Evolutionary conservation across 108 stramenopile species (phyloP), one percentile per base, ranked within the genome.

Genomic region (Phaeodactylum tricornutum): DNA sequence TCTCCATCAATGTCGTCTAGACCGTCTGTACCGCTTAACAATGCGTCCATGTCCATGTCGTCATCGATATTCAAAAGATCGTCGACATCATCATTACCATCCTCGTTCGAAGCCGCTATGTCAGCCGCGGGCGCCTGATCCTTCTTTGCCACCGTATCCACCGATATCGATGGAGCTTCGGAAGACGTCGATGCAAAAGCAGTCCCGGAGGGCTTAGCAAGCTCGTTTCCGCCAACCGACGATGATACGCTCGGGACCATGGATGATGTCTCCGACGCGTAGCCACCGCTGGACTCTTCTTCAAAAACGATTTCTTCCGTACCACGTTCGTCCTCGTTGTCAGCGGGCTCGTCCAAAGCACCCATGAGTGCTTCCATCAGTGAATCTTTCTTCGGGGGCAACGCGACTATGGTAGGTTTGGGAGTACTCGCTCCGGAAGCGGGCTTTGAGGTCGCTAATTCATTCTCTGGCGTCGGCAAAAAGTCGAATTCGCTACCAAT

Each of bases 401-500:
- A 29, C 47, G 35, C 25, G 25, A 35, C 34, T 33, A 11, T 32
- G 0, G n/a, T 30, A 22, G 36, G 23, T 36, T 67, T 50, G 15
- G 72, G 52, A 14, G 71, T 61, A n/a, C 31, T 39, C 7, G 28
- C 34, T 9, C 24, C 49, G 31, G 36, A 32, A 21, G 36, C 55
- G 19, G 21, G 2, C 6, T 16, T 8, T 3, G 20, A 21, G 15
- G 25, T 43, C 6, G 29, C 20, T 30, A 14, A 12, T 30, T 34
- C 14, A 2, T 21, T 30, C 12, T 53, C 21, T 20, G 41, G 22
- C n/a, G 48, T 14, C 6, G 59, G 50, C 20, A 75, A 55, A 36
- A 78, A 75, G 26, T 77, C 79, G 17, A 84, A 68, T 29, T 84
- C 86, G 28, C 75, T 77, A 30, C 87, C 87, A 49, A 89, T 89